Conservation (phyloP, 306 rosid genomes). For the Rosa rugosa region DNA sequence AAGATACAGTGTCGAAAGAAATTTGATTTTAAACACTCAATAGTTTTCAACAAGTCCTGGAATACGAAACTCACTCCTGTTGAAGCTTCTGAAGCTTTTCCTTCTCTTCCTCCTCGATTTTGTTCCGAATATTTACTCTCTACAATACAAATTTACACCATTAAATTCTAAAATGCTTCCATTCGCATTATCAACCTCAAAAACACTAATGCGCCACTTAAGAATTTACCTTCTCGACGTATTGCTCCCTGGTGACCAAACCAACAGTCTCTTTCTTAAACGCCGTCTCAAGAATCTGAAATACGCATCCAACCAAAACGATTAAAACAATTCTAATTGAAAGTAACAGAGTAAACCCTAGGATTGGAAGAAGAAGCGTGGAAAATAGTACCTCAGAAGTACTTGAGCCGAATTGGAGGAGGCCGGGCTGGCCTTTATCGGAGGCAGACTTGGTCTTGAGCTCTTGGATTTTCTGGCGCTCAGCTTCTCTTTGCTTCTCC, state of each 20-base stretch:
- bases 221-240: conserved; percentile 78
- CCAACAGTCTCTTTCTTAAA: conserved; percentile 98
- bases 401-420: conserved; percentile 97
- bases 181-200: not conserved
- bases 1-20: not conserved
- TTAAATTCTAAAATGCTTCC: not conserved
- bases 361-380: not conserved
- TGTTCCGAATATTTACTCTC: conserved; percentile 88
- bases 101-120: conserved; percentile 97
- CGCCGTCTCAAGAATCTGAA: conserved; percentile 95
- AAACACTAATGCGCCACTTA: too few relatives aligned
- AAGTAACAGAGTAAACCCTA: conserved; percentile 1
- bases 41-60: not conserved
- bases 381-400: conserved; percentile 63
- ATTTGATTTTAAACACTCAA: too few relatives aligned
- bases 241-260: conserved; percentile 86
- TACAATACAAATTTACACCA: conserved; percentile 24
- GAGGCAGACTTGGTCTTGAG: conserved; percentile 86
- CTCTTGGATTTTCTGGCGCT: conserved; percentile 94
- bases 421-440: conserved; percentile 79
- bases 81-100: conserved; percentile 95
- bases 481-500: conserved; percentile 97
- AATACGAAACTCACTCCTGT: conserved; percentile 61
- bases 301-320: not conserved
- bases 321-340: not conserved